Evolutionary conservation across 2,329 filamentous ascomycete genomes (phyloP).

Genomic region (Epichloe coenophiala): DNA sequence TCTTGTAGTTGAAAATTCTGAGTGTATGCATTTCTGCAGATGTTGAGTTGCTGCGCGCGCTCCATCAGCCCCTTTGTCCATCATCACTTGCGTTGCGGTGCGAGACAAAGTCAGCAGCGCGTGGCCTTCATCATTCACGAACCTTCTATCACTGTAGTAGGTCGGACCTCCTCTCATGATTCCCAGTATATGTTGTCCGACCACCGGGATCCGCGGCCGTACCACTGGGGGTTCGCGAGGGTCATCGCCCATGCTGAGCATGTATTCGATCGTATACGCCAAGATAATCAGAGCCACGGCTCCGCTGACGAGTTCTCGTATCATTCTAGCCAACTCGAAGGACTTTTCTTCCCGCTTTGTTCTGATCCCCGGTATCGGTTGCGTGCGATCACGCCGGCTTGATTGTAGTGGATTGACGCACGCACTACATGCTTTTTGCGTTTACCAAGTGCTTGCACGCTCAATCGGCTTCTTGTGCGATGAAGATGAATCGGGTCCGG

Average conservation of each 20-base stretch:
- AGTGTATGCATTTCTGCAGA: background rate
- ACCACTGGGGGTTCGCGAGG: background rate
- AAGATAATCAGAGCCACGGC: background rate
- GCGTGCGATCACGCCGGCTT: too few relatives aligned
- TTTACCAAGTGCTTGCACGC: too few relatives aligned
- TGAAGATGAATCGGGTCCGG: too few relatives aligned
- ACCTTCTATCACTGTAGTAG: background rate
- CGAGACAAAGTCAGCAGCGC: background rate
- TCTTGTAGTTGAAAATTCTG: background rate
- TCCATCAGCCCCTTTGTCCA: too few relatives aligned
- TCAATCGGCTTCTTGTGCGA: too few relatives aligned
- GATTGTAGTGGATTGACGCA: too few relatives aligned
- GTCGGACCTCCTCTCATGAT: background rate
- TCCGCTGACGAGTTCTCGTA: background rate
- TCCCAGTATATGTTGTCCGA: background rate
- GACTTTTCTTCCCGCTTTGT: too few relatives aligned
- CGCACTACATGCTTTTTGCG: too few relatives aligned
- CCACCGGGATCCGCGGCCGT: background rate
- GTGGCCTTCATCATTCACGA: background rate
- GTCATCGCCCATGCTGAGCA: background rate
- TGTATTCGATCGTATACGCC: background rate
- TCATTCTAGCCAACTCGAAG: background rate
- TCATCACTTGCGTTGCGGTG: too few relatives aligned
- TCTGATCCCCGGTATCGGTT: too few relatives aligned
- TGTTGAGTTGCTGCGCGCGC: background rate